These are phyloP conservation scores for Maudiozyma saulgeensis DNA, from an alignment of 805 yeast genomes.

Conservation along the genomic window DNA sequence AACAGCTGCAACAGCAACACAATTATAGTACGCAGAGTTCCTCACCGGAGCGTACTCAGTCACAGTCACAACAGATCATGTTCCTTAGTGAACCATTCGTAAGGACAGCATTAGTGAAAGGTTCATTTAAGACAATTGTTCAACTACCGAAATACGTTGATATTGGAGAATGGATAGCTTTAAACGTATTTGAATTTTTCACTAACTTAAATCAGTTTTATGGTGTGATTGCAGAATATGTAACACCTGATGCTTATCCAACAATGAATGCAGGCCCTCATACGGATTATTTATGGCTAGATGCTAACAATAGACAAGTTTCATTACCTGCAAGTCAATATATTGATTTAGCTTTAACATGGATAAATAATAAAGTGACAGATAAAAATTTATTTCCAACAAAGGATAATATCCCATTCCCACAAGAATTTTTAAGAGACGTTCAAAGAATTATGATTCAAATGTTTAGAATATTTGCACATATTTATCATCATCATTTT, in stretches of 20 bases:
- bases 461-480: conserved; percentile 93
- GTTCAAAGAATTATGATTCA: conserved; percentile 82
- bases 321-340: conserved; percentile 88
- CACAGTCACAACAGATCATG: conserved; percentile 30
- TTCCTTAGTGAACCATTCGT: conserved; percentile 90
- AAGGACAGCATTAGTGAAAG: conserved; percentile 88
- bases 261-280: conserved; percentile 95
- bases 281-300: conserved; percentile 86
- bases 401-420: conserved; percentile 78
- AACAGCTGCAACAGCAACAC: conserved; percentile 3
- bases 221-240: conserved; percentile 83
- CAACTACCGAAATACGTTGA: conserved; percentile 93
- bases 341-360: conserved; percentile 81
- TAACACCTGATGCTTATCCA: conserved; percentile 81
- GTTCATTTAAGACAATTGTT: conserved; percentile 91
- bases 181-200: conserved; percentile 82
- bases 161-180: conserved; percentile 89
- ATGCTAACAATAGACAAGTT: conserved; percentile 66
- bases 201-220: conserved; percentile 80
- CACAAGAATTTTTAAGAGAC: conserved; percentile 72
- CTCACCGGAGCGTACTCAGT: conserved; percentile 2
- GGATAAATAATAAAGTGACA: conserved; percentile 81
- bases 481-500: conserved; percentile 87
- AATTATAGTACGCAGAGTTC: not conserved
- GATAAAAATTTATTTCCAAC: conserved; percentile 92